Conservation (phyloP, 768 basidiomycete genomes). For the Boletus barrowsii region DNA sequence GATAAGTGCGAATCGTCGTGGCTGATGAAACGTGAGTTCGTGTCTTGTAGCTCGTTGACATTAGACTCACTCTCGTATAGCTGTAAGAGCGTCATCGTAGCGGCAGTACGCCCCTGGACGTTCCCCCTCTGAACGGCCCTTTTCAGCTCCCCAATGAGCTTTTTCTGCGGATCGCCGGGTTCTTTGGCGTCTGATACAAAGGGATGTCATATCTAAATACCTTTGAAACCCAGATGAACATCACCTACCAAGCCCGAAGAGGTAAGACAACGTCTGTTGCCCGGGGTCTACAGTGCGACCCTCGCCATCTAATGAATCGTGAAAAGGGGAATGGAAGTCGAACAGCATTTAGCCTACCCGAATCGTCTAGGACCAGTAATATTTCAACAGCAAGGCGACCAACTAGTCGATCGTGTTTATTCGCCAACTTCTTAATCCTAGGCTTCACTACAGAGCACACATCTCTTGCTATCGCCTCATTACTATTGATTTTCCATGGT, state of each 20-base stretch:
- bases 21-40: slow-evolving; percentile 4
- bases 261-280: neutral
- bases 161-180: neutral
- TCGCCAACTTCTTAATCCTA: slow-evolving; percentile 13
- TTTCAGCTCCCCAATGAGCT: neutral
- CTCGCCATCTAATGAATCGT: too few species aligned
- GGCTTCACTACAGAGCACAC: slow-evolving; percentile 4
- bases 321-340: neutral
- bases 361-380: slow-evolving; percentile 8
- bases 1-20: neutral
- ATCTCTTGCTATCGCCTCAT: neutral
- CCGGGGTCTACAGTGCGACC: neutral
- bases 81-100: neutral
- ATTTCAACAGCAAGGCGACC: slow-evolving; percentile 22
- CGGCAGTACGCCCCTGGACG: neutral
- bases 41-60: neutral
- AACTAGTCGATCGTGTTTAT: slow-evolving; percentile 1
- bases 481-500: too few species aligned
- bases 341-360: neutral
- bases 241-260: neutral
- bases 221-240: neutral
- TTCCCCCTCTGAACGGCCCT: neutral
- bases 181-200: neutral
- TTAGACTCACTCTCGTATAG: neutral
- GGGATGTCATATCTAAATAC: neutral